Percentiles rank a stretch among this genome's conserved stretches.
Conservation (phyloP, 2,329 filamentous ascomycete species). For the Fusarium sp. region DNA sequence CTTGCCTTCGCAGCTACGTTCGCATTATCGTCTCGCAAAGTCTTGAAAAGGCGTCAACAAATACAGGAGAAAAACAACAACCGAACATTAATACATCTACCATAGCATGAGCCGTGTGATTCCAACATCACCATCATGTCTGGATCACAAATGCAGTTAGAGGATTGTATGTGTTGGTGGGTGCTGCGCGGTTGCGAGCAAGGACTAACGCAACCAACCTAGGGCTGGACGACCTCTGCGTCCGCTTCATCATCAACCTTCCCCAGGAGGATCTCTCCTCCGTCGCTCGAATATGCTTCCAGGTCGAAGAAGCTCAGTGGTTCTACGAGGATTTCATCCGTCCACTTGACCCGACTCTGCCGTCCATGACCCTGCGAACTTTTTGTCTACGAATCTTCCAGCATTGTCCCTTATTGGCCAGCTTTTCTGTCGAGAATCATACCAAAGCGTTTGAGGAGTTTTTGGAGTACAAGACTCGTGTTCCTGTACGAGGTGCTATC, state of each 20-base stretch:
- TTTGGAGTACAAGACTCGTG: conserved; percentile 90
- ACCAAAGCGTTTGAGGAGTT: conserved; percentile 90
- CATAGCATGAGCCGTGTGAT: conserved; percentile 45
- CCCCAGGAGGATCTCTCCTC: conserved; percentile 90
- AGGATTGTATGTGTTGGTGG: conserved; percentile 75
- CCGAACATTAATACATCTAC: background rate
- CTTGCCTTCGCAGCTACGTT: conserved; percentile 44
- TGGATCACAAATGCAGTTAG: conserved; percentile 82
- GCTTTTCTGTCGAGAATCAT: conserved; percentile 81
- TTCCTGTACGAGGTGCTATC: conserved; percentile 94
- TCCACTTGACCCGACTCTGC: conserved; percentile 83
- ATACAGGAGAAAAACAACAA: conserved; percentile 3
- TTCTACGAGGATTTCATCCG: conserved; percentile 99
- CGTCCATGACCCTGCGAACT: conserved; percentile 82
- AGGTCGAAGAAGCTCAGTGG: conserved; percentile 99
- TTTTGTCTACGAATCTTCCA: conserved; percentile 94
- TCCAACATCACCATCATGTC: conserved; percentile 75
- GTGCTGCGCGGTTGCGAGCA: conserved; percentile 11
- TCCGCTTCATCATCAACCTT: conserved; percentile 97
- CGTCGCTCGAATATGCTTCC: conserved; percentile 95
- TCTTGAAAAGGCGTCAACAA: conserved; percentile 42
- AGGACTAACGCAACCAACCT: conserved; percentile 39
- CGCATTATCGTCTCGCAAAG: conserved; percentile 45
- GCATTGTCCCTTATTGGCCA: conserved; percentile 88
- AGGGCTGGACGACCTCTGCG: conserved; percentile 98